Percentiles rank a stretch among this genome's conserved stretches.
Conservation (phyloP, 2,329 filamentous ascomycete genomes). For the Sclerotinia nivalis region DNA sequence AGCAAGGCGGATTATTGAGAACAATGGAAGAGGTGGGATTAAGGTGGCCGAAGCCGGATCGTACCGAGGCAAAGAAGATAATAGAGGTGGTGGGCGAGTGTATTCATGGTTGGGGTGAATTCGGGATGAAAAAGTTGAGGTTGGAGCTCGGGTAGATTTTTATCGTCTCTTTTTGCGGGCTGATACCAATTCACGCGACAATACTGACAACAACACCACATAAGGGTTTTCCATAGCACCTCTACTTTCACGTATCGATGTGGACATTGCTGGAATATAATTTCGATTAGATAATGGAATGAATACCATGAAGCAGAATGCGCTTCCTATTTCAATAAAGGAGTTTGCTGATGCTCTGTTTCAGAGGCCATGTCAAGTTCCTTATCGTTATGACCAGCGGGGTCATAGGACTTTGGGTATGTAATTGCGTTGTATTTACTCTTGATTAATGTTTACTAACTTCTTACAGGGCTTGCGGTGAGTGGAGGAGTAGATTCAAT, state of each 20-base stretch:
- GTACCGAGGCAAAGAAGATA: constrained; percentile 2
- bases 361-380: constrained; percentile 24
- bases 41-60: constrained; percentile 19
- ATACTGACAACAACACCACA: neutral
- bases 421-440: neutral
- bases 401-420: constrained; percentile 10
- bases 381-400: constrained; percentile 7
- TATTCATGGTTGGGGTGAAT: constrained; percentile 13
- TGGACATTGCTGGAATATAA: neutral
- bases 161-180: constrained; percentile 9
- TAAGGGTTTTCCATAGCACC: neutral
- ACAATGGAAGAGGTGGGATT: neutral
- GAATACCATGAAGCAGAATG: constrained; percentile 19
- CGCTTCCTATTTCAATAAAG: constrained; percentile 25
- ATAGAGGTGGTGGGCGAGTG: neutral
- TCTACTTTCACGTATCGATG: neutral
- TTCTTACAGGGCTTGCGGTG: constrained; percentile 66
- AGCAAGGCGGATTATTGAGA: neutral
- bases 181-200: neutral
- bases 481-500: constrained; percentile 98
- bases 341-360: constrained; percentile 32
- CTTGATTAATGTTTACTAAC: neutral
- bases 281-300: constrained; percentile 8
- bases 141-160: constrained; percentile 21
- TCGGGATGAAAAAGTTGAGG: constrained; percentile 22